Evolutionary conservation across 2,329 filamentous ascomycete species (phyloP), one percentile per base, ranked within the genome.

Genomic region (Phyllosticta paracitricarpa): DNA sequence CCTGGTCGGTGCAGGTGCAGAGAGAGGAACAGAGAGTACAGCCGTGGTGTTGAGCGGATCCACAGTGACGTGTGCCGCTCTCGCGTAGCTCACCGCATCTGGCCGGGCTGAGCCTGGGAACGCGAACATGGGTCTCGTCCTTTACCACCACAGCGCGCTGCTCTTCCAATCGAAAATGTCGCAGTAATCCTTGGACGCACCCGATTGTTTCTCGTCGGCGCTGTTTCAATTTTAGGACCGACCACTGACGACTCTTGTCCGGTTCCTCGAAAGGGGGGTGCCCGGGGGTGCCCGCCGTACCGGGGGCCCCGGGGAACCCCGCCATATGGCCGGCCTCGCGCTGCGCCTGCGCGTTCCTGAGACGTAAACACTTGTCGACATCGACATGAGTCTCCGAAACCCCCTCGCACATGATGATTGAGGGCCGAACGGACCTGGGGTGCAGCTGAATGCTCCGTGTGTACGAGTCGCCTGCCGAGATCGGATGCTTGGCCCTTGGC

Each of bases 71-170:
- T 61, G 54, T 51, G 9, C 14, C 28, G 51, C 14, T 8, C 59
- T 61, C 54, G 59, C 59, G 48, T 61, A 57, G 53, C 59, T 40
- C 54, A 52, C 55, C 59, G 59, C 33, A 56, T 61, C n/a, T 53
- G 54, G 56, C 40, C 28, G 54, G 53, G 58, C 58, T 56, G 54
- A 61, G 40, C 40, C 40, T 48, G 40, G 40, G 40, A 48, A n/a
- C 40, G 6, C n/a, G 12, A 17, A 40, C 35, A 40, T 40, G 35
- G 35, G 35, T 14, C 10, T 40, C n/a, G 12, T 48, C 17, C 40
- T 48, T 48, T 48, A n/a, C 40, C 40, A 48, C 40, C 7, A 14
- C 14, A 17, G 17, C 14, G 10, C 12, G 9, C 14, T 48, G 40
- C 14, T 48, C 40, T 48, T 48, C 40, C 40, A 48, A 48, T 48